Conservation (phyloP, 441 rosid genomes). For the Adansonia rubrostipa region DNA sequence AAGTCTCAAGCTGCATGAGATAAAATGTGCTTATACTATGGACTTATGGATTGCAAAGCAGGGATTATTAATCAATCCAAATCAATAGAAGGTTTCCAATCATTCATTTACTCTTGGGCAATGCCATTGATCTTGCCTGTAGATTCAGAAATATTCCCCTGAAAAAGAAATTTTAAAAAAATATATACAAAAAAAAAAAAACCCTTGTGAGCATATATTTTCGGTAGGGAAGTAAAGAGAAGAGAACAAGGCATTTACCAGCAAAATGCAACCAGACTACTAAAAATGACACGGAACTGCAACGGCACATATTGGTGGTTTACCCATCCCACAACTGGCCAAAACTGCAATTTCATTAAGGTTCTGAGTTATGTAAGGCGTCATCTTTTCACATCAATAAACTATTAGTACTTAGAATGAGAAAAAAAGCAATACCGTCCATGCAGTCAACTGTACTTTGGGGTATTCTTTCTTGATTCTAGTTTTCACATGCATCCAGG, state of each 20-base stretch:
- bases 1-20: conserved; percentile 3
- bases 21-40: background rate
- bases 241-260: conserved; percentile 51
- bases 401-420: background rate
- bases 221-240: background rate
- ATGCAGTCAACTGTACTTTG: conserved; percentile 65
- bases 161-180: conserved; percentile 29
- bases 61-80: background rate
- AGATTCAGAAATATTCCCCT: conserved; percentile 94
- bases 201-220: background rate
- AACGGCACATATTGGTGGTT: conserved; percentile 85
- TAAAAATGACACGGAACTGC: conserved; percentile 81
- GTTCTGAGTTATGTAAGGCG: background rate
- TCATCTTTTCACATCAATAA: conserved; percentile 7
- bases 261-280: conserved; percentile 59
- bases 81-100: background rate
- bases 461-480: conserved; percentile 82
- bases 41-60: background rate
- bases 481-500: conserved; percentile 74
- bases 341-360: conserved; percentile 60
- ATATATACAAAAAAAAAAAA: background rate
- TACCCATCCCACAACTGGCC: conserved; percentile 91
- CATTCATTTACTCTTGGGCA: conserved; percentile 52
- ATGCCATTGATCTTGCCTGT: conserved; percentile 61
- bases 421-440: conserved; percentile 65